Base-by-base conservation (phyloP, 176 grass and related monocot species). In the Microstegium vimineum region DNA sequence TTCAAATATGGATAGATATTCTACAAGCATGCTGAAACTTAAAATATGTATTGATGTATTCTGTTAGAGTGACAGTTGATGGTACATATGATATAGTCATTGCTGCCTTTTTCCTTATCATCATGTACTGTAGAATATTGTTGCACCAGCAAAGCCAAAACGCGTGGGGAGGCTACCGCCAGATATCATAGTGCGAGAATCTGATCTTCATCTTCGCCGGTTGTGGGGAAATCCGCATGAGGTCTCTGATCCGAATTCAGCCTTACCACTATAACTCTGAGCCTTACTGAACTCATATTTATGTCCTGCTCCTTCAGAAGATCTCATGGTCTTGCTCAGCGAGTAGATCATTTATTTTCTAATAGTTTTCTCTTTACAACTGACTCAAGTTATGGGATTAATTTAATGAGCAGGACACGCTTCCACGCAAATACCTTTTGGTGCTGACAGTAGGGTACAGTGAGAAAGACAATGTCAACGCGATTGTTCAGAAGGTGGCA, bases 161-260 rank as follows among this genome's bases (percentile, higher is more conserved):
- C 89, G 86, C 1, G 71, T 43, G 45, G 89, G 84, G 69, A 78
- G 60, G 69, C 73, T 94, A 72, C 89, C 92, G 0, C 86, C 89
- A 0, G 69, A 79, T 5, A 90, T 93, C 32, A 20, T 88, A 0
- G 85, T 42, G 0, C 5, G 12, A 47, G 85, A 93, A 9, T 76
- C 91, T 9, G 91, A 93, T 59, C 54, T 90, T 81, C 86, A 88
- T 35, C 59, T 78, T 6, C 85, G 87, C 20, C 69, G 91, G 23
- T 73, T 93, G 25, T 90, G 92, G 92, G 89, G 92, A 62, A 41
- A 85, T 17, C 86, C 88, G 31, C 61, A 23, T 20, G 74, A 91
- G 25, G 57, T 77, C 27, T 18, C 60, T 59, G 4, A 42, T 40
- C 25, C 17, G 33, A 3, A 2, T 22, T 14, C 10, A 8, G 36